Evolutionary conservation across 805 yeast genomes (phyloP).

Genomic region (Jamesozyma gamospora): DNA sequence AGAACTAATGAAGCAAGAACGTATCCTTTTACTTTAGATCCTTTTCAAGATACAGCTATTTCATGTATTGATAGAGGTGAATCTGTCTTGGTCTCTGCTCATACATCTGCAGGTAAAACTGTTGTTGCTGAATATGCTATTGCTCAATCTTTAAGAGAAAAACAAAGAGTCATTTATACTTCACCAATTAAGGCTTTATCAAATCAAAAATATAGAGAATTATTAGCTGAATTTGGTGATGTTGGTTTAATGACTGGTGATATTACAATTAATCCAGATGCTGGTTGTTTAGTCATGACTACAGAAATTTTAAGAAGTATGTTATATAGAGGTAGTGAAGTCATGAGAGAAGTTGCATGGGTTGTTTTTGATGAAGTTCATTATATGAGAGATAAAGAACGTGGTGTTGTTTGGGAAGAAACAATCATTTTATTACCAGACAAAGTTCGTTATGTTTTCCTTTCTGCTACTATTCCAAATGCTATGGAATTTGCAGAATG

Average conservation of each 20-base stretch:
- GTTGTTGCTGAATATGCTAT: constrained; percentile 96
- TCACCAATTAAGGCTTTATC: constrained; percentile 93
- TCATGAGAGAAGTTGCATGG: constrained; percentile 98
- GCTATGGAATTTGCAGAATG: constrained; percentile 98
- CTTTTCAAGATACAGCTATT: constrained; percentile 94
- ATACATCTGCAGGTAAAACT: constrained; percentile 94
- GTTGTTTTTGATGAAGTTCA: constrained; percentile 97
- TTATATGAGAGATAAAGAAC: constrained; percentile 93
- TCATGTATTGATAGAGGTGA: constrained; percentile 93
- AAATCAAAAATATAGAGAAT: constrained; percentile 87
- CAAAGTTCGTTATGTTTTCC: constrained; percentile 84
- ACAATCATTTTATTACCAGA: constrained; percentile 93
- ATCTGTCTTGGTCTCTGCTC: constrained; percentile 94
- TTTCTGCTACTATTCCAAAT: constrained; percentile 95
- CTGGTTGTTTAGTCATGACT: constrained; percentile 97
- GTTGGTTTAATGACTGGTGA: constrained; percentile 99
- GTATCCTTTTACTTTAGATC: constrained; percentile 89
- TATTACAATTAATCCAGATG: constrained; percentile 96
- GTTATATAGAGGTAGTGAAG: constrained; percentile 95
- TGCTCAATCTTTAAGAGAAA: constrained; percentile 84
- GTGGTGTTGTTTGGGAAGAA: constrained; percentile 99
- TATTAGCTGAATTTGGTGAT: constrained; percentile 87
- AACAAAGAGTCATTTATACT: constrained; percentile 89
- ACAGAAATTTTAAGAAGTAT: constrained; percentile 94
- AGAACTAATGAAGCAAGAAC: constrained; percentile 71